Percentiles rank a stretch among this genome's conserved stretches.
Conservation (phyloP, 495 filamentous ascomycete species). For the Parachaetomium inaequale region DNA sequence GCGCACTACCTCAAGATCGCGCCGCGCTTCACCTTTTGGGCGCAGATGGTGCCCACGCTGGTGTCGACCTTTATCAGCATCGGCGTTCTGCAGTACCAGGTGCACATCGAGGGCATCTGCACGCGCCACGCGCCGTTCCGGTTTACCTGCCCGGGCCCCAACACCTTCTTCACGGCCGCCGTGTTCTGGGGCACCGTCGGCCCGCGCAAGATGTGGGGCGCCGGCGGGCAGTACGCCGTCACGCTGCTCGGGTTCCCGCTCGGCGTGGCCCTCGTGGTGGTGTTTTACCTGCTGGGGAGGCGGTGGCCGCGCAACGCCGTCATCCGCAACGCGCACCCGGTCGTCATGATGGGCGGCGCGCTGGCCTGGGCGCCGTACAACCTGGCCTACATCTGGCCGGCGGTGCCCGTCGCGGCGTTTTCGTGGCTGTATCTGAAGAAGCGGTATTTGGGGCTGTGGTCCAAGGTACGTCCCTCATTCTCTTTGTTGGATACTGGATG, state of each 20-base stretch:
- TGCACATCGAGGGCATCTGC: conserved; percentile 38
- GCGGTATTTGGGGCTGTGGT: conserved; percentile 39
- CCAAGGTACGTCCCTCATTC: conserved; percentile 32
- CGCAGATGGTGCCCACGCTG: conserved; percentile 43
- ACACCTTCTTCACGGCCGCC: conserved; percentile 45
- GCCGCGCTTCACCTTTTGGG: conserved; percentile 40
- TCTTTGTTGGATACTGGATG: not conserved
- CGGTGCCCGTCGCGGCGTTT: conserved; percentile 38
- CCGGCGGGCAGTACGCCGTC: conserved; percentile 36
- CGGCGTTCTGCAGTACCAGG: conserved; percentile 43
- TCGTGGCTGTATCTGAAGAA: conserved; percentile 39
- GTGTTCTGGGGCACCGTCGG: conserved; percentile 47
- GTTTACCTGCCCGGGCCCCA: conserved; percentile 41
- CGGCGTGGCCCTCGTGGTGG: conserved; percentile 32
- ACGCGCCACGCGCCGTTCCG: conserved; percentile 38
- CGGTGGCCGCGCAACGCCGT: conserved; percentile 32
- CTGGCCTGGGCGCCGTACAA: conserved; percentile 39
- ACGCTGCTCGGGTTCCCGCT: conserved; percentile 41
- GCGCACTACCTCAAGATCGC: conserved; percentile 46
- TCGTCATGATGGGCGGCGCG: conserved; percentile 38
- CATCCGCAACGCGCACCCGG: conserved; percentile 39
- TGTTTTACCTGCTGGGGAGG: conserved; percentile 32
- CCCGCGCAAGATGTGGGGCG: conserved; percentile 42
- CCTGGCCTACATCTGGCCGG: conserved; percentile 38
- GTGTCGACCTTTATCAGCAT: conserved; percentile 41